Evolutionary conservation across 1,284 basidiomycete genomes (phyloP), one percentile per base, ranked within the genome.

Genomic region (Boletus sp.): DNA sequence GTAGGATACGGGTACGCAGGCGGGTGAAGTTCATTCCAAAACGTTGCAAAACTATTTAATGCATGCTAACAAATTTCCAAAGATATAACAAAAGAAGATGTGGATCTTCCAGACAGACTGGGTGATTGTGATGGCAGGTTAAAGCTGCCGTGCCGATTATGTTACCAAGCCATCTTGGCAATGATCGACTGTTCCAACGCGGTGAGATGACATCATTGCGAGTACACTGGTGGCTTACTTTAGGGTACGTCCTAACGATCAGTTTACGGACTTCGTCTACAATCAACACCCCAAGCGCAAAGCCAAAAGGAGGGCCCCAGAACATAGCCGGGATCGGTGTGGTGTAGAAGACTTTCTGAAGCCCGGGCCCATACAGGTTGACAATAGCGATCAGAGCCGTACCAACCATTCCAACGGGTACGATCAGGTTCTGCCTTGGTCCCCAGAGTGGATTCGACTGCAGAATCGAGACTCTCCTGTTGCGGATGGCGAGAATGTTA

Each of bases 241-340:
- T 67, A 4, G 72, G 72, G 38, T 72, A 69, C 4, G 65, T 65
- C 47, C 72, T 59, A 22, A 73, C 72, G 12, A 73, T 50, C 41
- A 72, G 45, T 54, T 73, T 73, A 30, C 72, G 58, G 7, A 65
- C 42, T 49, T 73, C 72, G 43, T 74, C 72, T 20, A 72, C 48
- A 8, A 57, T 60, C 49, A 73, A 49, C 12, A 74, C 60, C 0
- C 54, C 70, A 5, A 66, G 40, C 2, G 69, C 72, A 32, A 73
- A 74, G 2, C 56, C 60, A 45, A 73, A 73, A 5, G 72, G 72
- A 19, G 72, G 59, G 27, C 70, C 71, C 72, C 72, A 73, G 60
- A 71, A 73, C 67, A 67, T 72, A 2, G 60, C 58, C 2, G 70
- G 72, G 35, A 73, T 72, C 8, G 70, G 69, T 1, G 64, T 52